Base-by-base conservation (phyloP, 192 early-diverging fungal genomes). In the Linnemannia zychae region DNA sequence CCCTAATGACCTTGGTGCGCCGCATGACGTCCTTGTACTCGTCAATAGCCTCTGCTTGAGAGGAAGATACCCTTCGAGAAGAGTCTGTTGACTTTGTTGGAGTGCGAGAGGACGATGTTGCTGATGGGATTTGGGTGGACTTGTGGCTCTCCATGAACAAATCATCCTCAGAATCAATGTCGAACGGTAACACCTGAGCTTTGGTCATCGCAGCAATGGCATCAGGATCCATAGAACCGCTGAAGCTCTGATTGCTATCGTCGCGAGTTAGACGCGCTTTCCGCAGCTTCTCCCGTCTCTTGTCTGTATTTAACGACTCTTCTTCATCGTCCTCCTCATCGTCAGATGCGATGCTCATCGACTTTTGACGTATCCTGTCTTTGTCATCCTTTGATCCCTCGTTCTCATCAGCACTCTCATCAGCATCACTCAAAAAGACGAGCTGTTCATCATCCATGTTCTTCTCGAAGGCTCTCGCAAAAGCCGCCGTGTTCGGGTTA, bases 381-480 rank as follows among this genome's bases (percentile, higher is more conserved):
- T 67, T 65, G 52, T 67, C 52, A 37, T 67, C 49, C 71, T 47
- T 67, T 31, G 40, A 16, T 36, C 40, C 38, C 17, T 67, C 70
- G 0, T 31, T 67, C 36, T 77, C 83, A 38, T 79, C 65, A 36
- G 75, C 69, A 31, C 77, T 85, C 33, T 85, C 83, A 57, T 85
- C 77, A 0, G 77, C 73, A 70, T 85, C 83, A 44, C 78, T 85
- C 69, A 85, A 72, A 46, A 85, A 85, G n/a, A 85, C 24, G 20
- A 85, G 57, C 28, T 73, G 73, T 2, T 85, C 83, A 33, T 85
- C 83, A 46, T 74, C 83, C 36, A 76, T 60, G 31, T 79, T 50
- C 31, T 85, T 85, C 44, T 72, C 38, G 34, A 85, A 78, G 3
- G 83, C 83, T n/a, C 74, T 70, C 22, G 83, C 83, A 49, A 79